Evolutionary conservation across 257 asterid genomes (phyloP).

Genomic region (Solanum dulcamara): DNA sequence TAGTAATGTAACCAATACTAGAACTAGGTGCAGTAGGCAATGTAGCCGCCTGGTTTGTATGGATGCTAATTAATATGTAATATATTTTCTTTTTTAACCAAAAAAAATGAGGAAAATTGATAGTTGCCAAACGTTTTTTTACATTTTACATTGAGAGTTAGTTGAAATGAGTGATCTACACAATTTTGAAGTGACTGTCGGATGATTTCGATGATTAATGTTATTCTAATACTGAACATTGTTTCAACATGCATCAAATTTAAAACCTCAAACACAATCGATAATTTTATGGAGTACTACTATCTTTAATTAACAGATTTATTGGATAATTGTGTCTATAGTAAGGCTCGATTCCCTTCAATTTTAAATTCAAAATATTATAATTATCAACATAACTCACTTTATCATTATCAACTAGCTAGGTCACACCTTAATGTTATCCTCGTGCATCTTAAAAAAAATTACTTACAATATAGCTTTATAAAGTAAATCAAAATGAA

Average conservation of each 20-base stretch:
- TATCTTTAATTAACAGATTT: too few species aligned
- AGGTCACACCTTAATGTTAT: neutral
- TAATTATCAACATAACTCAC: neutral
- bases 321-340: neutral
- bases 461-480: neutral
- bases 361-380: neutral
- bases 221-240: too few species aligned
- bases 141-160: neutral
- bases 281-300: too few species aligned
- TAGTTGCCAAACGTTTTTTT: neutral
- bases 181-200: neutral
- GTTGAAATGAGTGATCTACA: neutral
- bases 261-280: too few species aligned
- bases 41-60: too few species aligned
- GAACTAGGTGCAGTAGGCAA: too few species aligned
- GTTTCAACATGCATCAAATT: too few species aligned
- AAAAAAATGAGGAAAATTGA: too few species aligned
- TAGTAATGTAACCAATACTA: too few species aligned
- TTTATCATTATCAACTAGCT: neutral
- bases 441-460: neutral
- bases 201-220: too few species aligned
- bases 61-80: too few species aligned
- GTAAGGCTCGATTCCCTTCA: neutral
- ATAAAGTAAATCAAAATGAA: neutral
- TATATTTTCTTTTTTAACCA: too few species aligned